Evolutionary conservation across 1,284 basidiomycete species (phyloP).

Genomic region (Dichomitus squalens): DNA sequence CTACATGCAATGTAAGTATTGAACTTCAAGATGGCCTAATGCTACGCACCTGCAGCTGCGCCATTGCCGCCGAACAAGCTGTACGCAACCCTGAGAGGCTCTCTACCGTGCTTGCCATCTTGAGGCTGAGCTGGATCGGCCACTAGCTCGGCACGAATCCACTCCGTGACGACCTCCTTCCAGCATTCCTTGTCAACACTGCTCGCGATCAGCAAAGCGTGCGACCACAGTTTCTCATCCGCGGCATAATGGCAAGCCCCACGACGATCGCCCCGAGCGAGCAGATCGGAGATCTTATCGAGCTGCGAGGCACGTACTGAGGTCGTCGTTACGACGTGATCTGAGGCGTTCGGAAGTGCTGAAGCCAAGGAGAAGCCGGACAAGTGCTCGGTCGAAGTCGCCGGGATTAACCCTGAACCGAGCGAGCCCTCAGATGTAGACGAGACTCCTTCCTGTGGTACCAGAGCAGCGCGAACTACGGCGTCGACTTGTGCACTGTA

Average conservation of each 20-base stretch:
- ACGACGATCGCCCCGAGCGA: slow-evolving; percentile 83
- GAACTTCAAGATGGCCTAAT: not conserved
- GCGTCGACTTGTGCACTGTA: slow-evolving; percentile 72
- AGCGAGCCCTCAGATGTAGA: slow-evolving; percentile 22
- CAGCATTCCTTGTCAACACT: slow-evolving; percentile 92
- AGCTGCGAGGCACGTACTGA: slow-evolving; percentile 60
- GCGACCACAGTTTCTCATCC: slow-evolving; percentile 90
- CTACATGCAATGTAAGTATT: slow-evolving; percentile 39
- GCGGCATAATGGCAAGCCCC: slow-evolving; percentile 90
- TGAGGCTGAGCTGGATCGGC: slow-evolving; percentile 29
- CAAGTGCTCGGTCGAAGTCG: slow-evolving; percentile 26
- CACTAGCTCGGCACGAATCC: slow-evolving; percentile 80
- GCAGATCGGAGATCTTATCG: slow-evolving; percentile 78
- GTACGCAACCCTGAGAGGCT: slow-evolving; percentile 83
- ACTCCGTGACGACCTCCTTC: slow-evolving; percentile 89
- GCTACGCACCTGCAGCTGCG: slow-evolving; percentile 65
- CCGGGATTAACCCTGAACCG: slow-evolving; percentile 22
- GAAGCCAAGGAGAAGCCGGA: slow-evolving; percentile 26
- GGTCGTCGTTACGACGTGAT: slow-evolving; percentile 26
- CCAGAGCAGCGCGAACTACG: slow-evolving; percentile 62
- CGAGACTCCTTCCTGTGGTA: slow-evolving; percentile 49
- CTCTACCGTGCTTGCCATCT: slow-evolving; percentile 51
- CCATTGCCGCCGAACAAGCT: slow-evolving; percentile 87
- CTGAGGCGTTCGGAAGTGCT: slow-evolving; percentile 21
- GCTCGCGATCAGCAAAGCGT: slow-evolving; percentile 94